A percentile compares a stretch with the other conserved stretches of the same genome.
Evolutionary conservation across 2,329 filamentous ascomycete genomes (phyloP).

Genomic region (Neurospora sp.): DNA sequence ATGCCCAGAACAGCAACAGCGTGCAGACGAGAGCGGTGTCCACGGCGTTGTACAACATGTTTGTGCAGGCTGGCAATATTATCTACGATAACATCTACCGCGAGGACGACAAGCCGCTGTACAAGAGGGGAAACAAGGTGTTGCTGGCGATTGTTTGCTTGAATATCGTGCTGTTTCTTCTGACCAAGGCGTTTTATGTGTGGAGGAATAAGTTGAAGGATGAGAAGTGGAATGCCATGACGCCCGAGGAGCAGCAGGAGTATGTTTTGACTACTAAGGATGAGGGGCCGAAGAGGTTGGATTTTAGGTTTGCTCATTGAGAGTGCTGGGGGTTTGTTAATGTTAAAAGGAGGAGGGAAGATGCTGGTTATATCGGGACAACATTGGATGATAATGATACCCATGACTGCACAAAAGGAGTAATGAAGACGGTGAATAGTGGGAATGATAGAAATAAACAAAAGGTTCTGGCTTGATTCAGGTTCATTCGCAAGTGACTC

Average conservation of each 20-base stretch:
- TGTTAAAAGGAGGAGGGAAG: neutral
- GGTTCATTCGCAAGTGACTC: too few relatives aligned
- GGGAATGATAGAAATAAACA: too few relatives aligned
- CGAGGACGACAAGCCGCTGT: slow-evolving; percentile 43
- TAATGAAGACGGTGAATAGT: too few relatives aligned
- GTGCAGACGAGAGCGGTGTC: slow-evolving; percentile 38
- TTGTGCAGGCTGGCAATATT: slow-evolving; percentile 34
- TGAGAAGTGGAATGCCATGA: slow-evolving; percentile 32
- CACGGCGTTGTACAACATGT: slow-evolving; percentile 41
- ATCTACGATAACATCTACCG: slow-evolving; percentile 42
- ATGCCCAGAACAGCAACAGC: slow-evolving; percentile 35
- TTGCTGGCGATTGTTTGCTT: slow-evolving; percentile 37
- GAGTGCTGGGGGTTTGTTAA: neutral
- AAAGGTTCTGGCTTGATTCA: too few relatives aligned
- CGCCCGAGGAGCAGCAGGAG: slow-evolving; percentile 33
- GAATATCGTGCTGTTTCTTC: slow-evolving; percentile 36
- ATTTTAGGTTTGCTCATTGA: slow-evolving; percentile 41
- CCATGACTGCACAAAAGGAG: neutral
- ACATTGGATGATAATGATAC: neutral
- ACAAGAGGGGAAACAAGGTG: slow-evolving; percentile 38
- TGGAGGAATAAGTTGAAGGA: slow-evolving; percentile 36
- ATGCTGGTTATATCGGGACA: neutral
- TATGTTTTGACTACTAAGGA: slow-evolving; percentile 41
- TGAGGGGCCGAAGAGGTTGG: slow-evolving; percentile 43
- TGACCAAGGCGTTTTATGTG: slow-evolving; percentile 37